A percentile compares a stretch with the other conserved stretches of the same genome.
These are phyloP conservation scores for Heliocybe sulcata DNA, from an alignment of 1,284 basidiomycete species.

Conservation along the genomic window DNA sequence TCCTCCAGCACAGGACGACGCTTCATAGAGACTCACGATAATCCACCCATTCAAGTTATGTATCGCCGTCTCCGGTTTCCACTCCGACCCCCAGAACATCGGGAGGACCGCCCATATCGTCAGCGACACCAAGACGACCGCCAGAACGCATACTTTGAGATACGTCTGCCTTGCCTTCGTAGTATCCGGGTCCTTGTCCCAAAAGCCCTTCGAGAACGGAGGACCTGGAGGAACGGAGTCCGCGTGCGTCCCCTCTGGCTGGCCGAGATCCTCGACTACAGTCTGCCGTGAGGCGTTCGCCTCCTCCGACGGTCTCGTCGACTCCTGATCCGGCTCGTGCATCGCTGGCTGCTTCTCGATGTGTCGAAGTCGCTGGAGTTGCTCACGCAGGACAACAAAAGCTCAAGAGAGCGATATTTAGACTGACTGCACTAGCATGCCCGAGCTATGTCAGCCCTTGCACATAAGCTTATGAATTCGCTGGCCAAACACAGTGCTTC, in stretches of 20 bases:
- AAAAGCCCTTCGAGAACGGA: conserved; percentile 27
- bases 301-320: background rate
- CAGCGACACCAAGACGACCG: conserved; percentile 17
- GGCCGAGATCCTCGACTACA: background rate
- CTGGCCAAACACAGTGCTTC: too few species aligned
- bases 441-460: too few species aligned
- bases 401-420: too few species aligned
- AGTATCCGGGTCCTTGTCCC: conserved; percentile 25
- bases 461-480: too few species aligned
- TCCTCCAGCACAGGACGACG: background rate
- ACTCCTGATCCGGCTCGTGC: background rate
- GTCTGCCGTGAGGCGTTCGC: background rate
- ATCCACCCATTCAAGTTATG: conserved; percentile 31
- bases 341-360: background rate
- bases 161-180: conserved; percentile 21
- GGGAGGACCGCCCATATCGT: conserved; percentile 23
- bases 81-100: conserved; percentile 33
- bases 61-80: conserved; percentile 17
- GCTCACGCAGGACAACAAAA: background rate
- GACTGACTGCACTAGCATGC: too few species aligned
- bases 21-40: conserved; percentile 20
- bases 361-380: background rate
- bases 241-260: conserved; percentile 4
- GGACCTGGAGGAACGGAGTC: conserved; percentile 8
- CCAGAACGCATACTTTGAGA: conserved; percentile 20